Conservation (phyloP, 441 rosid genomes). For the Pelargonium myrrhifolium region DNA sequence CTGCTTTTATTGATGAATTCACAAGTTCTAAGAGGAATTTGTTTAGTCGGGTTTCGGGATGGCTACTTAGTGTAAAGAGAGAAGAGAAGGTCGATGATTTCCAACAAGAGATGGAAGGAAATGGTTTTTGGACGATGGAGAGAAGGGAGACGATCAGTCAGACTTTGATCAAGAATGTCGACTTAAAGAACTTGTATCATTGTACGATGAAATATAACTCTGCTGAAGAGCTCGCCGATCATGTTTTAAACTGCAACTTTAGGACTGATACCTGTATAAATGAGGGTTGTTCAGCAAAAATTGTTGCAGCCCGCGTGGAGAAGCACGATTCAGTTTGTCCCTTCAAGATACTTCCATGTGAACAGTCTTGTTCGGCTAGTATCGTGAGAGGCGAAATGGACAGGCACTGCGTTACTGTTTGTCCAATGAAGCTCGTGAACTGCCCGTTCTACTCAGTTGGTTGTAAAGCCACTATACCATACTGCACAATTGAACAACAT, state of each 20-base stretch:
- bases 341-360: constrained; percentile 73
- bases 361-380: constrained; percentile 61
- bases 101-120: constrained; percentile 73
- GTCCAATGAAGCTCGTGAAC: constrained; percentile 77
- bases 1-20: constrained; percentile 72
- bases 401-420: constrained; percentile 78
- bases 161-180: constrained; percentile 65
- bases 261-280: constrained; percentile 55
- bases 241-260: constrained; percentile 41
- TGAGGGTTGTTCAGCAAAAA: constrained; percentile 57
- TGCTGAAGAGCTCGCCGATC: constrained; percentile 46
- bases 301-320: constrained; percentile 46
- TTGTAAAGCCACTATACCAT: constrained; percentile 54
- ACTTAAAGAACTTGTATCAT: constrained; percentile 54
- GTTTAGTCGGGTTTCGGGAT: constrained; percentile 70
- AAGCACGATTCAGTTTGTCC: constrained; percentile 64
- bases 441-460: constrained; percentile 78
- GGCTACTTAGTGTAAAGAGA: constrained; percentile 76
- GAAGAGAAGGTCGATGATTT: constrained; percentile 87
- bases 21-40: constrained; percentile 64
- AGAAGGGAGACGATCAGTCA: constrained; percentile 54
- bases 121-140: constrained; percentile 67
- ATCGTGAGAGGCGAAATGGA: constrained; percentile 85
- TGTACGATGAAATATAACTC: constrained; percentile 55
- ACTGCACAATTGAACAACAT: constrained; percentile 49